phyloP scores from a whole-genome alignment of 1,139 yeast genomes.

The Geotrichum europaeum region DNA sequence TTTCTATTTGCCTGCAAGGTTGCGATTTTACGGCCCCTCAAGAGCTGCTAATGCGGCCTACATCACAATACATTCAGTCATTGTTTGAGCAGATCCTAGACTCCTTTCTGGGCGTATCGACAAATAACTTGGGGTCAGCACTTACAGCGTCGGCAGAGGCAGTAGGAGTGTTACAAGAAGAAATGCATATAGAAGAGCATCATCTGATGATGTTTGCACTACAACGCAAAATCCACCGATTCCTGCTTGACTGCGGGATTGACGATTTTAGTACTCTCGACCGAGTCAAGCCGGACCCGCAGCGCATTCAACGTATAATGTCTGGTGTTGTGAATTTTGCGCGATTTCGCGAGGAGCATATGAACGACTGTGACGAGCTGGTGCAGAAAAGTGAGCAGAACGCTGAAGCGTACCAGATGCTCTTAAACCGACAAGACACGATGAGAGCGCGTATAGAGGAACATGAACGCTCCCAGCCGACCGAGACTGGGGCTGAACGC shows the following conservation, averaged over 20 bases:
- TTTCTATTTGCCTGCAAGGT: slow-evolving; percentile 54
- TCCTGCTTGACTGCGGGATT: slow-evolving; percentile 68
- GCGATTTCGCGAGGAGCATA: slow-evolving; percentile 63
- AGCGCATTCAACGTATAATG: slow-evolving; percentile 55
- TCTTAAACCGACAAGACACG: slow-evolving; percentile 42
- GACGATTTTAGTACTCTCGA: slow-evolving; percentile 72
- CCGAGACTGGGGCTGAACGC: slow-evolving; percentile 16
- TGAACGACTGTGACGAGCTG: slow-evolving; percentile 60
- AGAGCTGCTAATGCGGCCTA: slow-evolving; percentile 59
- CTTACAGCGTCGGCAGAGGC: slow-evolving; percentile 25
- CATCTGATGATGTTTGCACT: slow-evolving; percentile 43
- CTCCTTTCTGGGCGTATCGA: slow-evolving; percentile 57
- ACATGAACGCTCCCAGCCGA: slow-evolving; percentile 19
- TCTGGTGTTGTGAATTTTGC: slow-evolving; percentile 87
- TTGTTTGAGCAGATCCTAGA: slow-evolving; percentile 69
- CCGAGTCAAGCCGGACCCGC: slow-evolving; percentile 62
- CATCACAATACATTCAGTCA: slow-evolving; percentile 53
- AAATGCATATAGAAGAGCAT: slow-evolving; percentile 31
- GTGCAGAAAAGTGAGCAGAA: slow-evolving; percentile 50
- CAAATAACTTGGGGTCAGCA: slow-evolving; percentile 39
- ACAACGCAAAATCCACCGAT: slow-evolving; percentile 54
- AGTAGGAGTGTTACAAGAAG: slow-evolving; percentile 27
- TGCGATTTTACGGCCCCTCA: slow-evolving; percentile 56
- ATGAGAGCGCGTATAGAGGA: slow-evolving; percentile 35
- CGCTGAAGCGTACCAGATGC: slow-evolving; percentile 38